phyloP scores from a whole-genome alignment of 192 early-diverging fungal species.

The Coemansia guatemalensis region DNA sequence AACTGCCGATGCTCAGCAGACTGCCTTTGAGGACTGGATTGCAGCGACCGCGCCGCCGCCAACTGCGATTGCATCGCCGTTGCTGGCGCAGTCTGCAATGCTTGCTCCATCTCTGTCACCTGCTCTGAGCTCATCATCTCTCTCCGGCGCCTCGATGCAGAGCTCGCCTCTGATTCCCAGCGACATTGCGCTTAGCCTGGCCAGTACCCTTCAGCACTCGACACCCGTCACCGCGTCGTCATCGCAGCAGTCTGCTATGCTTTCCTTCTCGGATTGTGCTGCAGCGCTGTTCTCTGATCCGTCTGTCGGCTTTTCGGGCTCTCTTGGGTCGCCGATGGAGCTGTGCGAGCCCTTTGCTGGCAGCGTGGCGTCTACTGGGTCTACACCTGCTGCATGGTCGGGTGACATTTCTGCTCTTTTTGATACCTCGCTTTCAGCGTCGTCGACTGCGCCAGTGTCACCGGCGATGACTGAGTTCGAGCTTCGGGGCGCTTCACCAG shows the following conservation, averaged over 20 bases:
- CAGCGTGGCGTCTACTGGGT: slow-evolving; percentile 1
- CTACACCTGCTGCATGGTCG: slow-evolving; percentile 9
- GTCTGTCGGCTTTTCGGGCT: slow-evolving; percentile 20
- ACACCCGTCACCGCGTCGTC: slow-evolving; percentile 1
- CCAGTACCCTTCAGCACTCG: slow-evolving; percentile 29
- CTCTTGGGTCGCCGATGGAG: slow-evolving; percentile 19
- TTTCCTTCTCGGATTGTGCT: slow-evolving; percentile 42
- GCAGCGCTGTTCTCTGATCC: slow-evolving; percentile 47
- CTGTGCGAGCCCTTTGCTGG: not conserved
- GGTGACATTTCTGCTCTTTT: slow-evolving; percentile 33
- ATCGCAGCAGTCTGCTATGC: slow-evolving; percentile 12
- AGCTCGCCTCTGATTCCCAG: slow-evolving; percentile 36
- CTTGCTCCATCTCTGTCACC: slow-evolving; percentile 27
- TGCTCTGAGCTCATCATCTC: slow-evolving; percentile 27
- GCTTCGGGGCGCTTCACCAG: not conserved
- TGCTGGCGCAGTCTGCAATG: slow-evolving; percentile 18
- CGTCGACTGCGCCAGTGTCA: not conserved
- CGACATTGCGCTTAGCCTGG: slow-evolving; percentile 44
- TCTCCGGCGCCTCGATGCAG: slow-evolving; percentile 23
- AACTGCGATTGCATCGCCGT: slow-evolving; percentile 42
- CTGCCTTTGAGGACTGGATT: slow-evolving; percentile 48
- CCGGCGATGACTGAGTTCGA: slow-evolving; percentile 1
- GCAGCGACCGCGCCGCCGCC: slow-evolving; percentile 39
- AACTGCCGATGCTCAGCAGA: slow-evolving; percentile 48
- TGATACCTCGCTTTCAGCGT: slow-evolving; percentile 1